Evolutionary conservation across 176 grass and related monocot genomes (phyloP), one percentile per base, ranked within the genome.

Genomic region (Ananas comosus): DNA sequence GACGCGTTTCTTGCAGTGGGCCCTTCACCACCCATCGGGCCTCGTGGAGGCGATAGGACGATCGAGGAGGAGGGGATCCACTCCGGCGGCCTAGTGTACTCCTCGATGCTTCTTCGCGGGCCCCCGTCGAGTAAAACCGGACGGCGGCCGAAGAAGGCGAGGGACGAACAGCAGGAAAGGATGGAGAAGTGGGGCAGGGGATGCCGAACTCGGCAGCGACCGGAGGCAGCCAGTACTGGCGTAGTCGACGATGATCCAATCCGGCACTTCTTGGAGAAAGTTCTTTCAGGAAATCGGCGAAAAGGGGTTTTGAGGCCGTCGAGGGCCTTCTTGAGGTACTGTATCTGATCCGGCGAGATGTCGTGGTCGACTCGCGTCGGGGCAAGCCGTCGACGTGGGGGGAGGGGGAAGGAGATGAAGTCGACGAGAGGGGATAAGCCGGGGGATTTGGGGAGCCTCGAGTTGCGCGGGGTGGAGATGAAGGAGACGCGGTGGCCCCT

Each of bases 381-480:
- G 74, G 68, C 0, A 77, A 51, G 33, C 58, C 53, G 0, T 73
- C 75, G 12, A 82, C 23, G 1, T 10, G 49, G 1, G 87, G n/a
- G 82, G 10, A 85, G 68, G 1, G 75, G 75, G 13, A 89, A 49
- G 12, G 74, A 1, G 49, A 74, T 53, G 50, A 84, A 59, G 23
- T 65, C 53, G 10, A 88, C 9, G 49, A 54, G 69, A 9, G 54
- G 50, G 0, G 73, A 25, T 47, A 84, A 58, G 13, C 23, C 1
- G 11, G 7, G 67, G 83, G 19, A 79, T 21, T 0, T 71, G 13
- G 76, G 85, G 10, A 91, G 77, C 68, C 88, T 64, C 50, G 65
- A 91, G 77, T 91, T 91, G 23, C 83, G 17, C 12, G 79, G 69
- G 52, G 83, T 91, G 74, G 84, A 83, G 51, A 91, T 9, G 77